Base-by-base conservation (phyloP, 169 alveolate species). In the Cystoisospora suis region DNA sequence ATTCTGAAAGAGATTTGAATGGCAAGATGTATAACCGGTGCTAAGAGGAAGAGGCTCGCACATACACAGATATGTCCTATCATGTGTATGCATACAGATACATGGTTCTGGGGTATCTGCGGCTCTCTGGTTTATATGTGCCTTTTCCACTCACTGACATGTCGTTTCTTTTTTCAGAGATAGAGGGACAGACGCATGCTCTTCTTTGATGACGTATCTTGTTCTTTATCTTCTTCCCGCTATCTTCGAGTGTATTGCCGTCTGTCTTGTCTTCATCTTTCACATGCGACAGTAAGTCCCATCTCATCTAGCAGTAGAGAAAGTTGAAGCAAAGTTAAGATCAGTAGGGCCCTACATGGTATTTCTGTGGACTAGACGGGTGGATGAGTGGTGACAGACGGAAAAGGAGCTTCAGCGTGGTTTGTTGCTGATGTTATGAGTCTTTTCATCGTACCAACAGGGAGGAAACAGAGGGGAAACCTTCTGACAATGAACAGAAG, bases 231-330 rank as follows among this genome's bases (percentile, higher is more conserved):
- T 85, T 40, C 38, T 95, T 6, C 88, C 91, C 27, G 96, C 97
- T 0, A 61, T 95, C 40, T 86, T 93, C 65, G 93, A 95, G 72
- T 95, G 95, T 69, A n/a, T 96, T 40, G 86, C 94, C 46, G 91
- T 94, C 81, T 89, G 93, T 0, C 49, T 94, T 38, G 81, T 91
- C 59, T 92, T 94, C 86, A 49, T 96, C n/a, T 47, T 61, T 58
- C 75, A 86, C 81, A 36, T 92, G 47, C 88, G 86, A 42, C 93
- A 92, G 40, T 38, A 75, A 29, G 92, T 65, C 34, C 92, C 91
- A 87, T 93, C 96, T n/a, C n/a, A n/a, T n/a, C n/a, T n/a, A n/a
- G n/a, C n/a, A n/a, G n/a, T n/a, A n/a, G n/a, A n/a, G n/a, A n/a
- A n/a, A n/a, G n/a, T n/a, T n/a, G n/a, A n/a, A n/a, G n/a, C n/a